phyloP scores from a whole-genome alignment of 2,329 filamentous ascomycete species.

The Fusarium sp. region DNA sequence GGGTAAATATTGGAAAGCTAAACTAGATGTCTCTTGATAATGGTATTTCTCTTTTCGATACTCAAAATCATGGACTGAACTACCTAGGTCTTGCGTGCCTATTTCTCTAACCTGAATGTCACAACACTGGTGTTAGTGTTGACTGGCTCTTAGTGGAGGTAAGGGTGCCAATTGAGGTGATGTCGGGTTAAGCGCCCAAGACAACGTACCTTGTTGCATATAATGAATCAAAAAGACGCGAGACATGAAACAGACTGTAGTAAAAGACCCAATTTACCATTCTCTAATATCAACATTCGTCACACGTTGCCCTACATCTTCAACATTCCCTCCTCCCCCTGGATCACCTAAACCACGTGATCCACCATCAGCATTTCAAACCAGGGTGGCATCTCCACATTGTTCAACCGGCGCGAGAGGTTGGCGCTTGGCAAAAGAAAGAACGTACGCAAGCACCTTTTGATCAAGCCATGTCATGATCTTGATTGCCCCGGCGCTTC shows the following conservation, averaged over 20 bases:
- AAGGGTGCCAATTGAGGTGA: not conserved
- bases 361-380: slow-evolving; percentile 18
- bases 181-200: not conserved
- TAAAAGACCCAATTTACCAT: not conserved
- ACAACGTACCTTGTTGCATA: no score
- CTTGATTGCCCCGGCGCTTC: slow-evolving; percentile 24
- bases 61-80: no score
- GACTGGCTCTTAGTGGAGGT: not conserved
- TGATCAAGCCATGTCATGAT: slow-evolving; percentile 29
- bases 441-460: not conserved
- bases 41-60: no score
- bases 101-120: not conserved
- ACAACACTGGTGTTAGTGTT: not conserved
- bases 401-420: not conserved
- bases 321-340: not conserved
- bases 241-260: not conserved
- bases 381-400: slow-evolving; percentile 43
- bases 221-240: not conserved
- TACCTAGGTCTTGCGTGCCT: not conserved
- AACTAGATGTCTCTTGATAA: not conserved
- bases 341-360: slow-evolving; percentile 35
- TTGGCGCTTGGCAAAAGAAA: not conserved
- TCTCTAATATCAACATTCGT: not conserved
- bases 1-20: not conserved
- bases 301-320: not conserved